Base-by-base conservation (phyloP, 306 rosid genomes). In the Castanopsis chinensis region DNA sequence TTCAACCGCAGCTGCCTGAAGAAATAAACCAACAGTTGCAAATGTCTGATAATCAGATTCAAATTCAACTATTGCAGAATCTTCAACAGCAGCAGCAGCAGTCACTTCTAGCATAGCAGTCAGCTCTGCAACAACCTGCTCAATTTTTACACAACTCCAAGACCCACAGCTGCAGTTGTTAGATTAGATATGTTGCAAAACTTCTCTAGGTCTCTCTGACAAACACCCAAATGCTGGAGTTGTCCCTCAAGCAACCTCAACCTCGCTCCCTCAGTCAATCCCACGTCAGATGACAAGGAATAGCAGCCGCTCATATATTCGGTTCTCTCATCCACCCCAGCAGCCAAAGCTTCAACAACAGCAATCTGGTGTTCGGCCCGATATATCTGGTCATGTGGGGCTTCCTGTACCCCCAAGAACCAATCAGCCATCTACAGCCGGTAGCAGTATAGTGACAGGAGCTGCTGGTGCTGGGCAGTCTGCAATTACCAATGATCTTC, bases 401-500 rank as follows among this genome's bases (percentile, higher is more conserved):
- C 85, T 82, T 82, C 83, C 86, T 57, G 77, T 88, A 18, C 76
- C 76, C 53, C 73, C 84, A 57, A 54, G 87, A 51, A 69, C 83
- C 72, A 89, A 87, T 82, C 94, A 89, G 57, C 86, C 83, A 70
- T 83, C 87, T 59, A 71, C 86, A 53, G 82, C 80, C 75, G 88
- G 88, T 60, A 81, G 92, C 27, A 79, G 88, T 80, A 78, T 79
- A 18, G 49, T 85, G 74, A 80, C 85, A 1, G 96, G 86, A 77
- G 87, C 86, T 77, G 87, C 86, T 15, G 90, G 85, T 79, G 87
- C 84, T 1, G 98, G 90, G 53, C 97, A 87, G 77, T 91, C 98
- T 20, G 92, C 87, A 41, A 76, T 90, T 67, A 93, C 96, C n/a
- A 94, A 95, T 37, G 98, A 93, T 76, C 75, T 86, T 84, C 98